Percentiles rank a stretch among this genome's conserved stretches.
Conservation (phyloP, 1,284 basidiomycete species). For the Ustilago xerochloae region DNA sequence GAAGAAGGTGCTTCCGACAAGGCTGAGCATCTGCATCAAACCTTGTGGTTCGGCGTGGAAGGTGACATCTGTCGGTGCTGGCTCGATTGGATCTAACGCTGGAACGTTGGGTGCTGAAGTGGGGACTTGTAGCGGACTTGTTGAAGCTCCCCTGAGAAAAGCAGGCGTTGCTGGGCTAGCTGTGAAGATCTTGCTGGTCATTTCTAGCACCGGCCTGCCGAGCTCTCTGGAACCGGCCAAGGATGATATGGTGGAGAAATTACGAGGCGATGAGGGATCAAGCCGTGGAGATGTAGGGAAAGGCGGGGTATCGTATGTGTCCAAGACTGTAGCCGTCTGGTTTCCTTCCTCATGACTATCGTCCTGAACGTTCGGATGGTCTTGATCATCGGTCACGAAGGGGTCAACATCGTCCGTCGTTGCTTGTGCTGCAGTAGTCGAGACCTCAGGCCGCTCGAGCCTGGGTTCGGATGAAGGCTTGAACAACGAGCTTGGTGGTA, state of each 20-base stretch:
- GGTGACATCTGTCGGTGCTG: slow-evolving; percentile 5
- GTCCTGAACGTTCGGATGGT: neutral
- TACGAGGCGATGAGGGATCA: slow-evolving; percentile 40
- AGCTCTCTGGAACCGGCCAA: slow-evolving; percentile 37
- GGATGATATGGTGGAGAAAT: slow-evolving; percentile 46
- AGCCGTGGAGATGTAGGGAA: slow-evolving; percentile 41
- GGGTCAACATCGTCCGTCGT: neutral
- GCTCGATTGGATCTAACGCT: neutral
- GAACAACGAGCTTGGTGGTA: neutral
- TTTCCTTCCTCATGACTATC: neutral
- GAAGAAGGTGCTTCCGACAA: slow-evolving; percentile 58
- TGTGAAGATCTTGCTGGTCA: slow-evolving; percentile 21
- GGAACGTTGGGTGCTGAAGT: neutral
- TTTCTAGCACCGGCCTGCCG: slow-evolving; percentile 24
- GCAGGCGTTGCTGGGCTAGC: neutral
- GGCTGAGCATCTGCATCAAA: slow-evolving; percentile 61
- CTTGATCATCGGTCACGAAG: neutral
- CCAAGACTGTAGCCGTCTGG: neutral
- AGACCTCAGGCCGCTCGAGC: neutral
- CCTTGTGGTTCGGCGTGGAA: slow-evolving; percentile 49
- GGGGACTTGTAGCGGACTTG: neutral
- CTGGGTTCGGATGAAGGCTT: neutral
- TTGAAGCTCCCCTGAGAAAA: neutral
- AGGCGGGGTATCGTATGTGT: slow-evolving; percentile 21
- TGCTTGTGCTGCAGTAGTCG: neutral